Evolutionary conservation across 108 stramenopile genomes (phyloP).

Genomic region (Thalassiosira profunda): DNA sequence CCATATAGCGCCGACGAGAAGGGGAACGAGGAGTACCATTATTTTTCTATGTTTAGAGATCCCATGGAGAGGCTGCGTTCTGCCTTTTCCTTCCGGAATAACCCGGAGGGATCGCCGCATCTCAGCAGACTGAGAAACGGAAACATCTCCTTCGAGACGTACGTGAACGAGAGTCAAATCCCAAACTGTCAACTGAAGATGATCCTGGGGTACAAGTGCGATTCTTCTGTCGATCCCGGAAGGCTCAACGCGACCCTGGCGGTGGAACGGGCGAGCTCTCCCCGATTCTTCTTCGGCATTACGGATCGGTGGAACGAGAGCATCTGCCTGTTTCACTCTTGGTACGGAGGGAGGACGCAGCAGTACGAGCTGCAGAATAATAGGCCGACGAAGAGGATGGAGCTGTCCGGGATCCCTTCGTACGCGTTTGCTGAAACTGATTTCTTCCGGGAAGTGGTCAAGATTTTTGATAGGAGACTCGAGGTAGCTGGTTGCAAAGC

Average conservation of each 20-base stretch:
- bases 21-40: background rate
- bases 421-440: background rate
- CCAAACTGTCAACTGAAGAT: conserved; percentile 8
- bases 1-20: background rate
- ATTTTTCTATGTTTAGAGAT: conserved; percentile 3
- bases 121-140: background rate
- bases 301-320: conserved; percentile 1
- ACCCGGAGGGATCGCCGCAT: no score
- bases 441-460: background rate
- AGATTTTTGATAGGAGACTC: background rate
- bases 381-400: background rate
- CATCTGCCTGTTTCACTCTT: background rate
- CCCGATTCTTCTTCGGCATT: background rate
- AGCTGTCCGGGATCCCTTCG: background rate
- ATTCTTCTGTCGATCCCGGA: background rate
- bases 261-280: background rate
- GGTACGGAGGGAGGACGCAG: background rate
- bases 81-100: background rate
- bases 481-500: conserved; percentile 3
- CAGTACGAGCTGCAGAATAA: background rate
- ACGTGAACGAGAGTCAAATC: background rate
- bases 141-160: background rate
- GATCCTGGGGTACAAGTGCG: background rate
- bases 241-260: background rate
- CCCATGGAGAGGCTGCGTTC: background rate